Evolutionary conservation across 306 rosid genomes (phyloP).

Genomic region (Prunus mume): DNA sequence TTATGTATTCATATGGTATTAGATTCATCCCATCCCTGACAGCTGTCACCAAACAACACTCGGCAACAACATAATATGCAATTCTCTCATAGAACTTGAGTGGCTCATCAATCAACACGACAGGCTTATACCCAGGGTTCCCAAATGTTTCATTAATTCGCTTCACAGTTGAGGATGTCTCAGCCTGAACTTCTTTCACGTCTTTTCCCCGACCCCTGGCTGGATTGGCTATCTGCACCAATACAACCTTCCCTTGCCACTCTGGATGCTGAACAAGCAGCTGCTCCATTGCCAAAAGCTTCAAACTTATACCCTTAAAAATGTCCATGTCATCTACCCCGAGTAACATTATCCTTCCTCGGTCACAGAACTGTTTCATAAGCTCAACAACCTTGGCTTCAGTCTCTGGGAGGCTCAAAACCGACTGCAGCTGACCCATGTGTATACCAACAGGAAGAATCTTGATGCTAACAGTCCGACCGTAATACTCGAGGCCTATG

Average conservation of each 20-base stretch:
- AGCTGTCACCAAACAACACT: slow-evolving; percentile 85
- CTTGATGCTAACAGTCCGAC: slow-evolving; percentile 78
- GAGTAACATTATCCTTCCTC: slow-evolving; percentile 55
- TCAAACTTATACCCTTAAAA: slow-evolving; percentile 78
- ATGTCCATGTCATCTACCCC: slow-evolving; percentile 95
- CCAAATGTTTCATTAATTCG: slow-evolving; percentile 66
- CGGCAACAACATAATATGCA: slow-evolving; percentile 76
- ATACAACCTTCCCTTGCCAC: slow-evolving; percentile 60
- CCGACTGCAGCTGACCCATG: slow-evolving; percentile 73
- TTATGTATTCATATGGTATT: slow-evolving; percentile 74
- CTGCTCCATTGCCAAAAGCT: slow-evolving; percentile 87
- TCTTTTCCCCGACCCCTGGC: slow-evolving; percentile 80
- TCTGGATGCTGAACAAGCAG: slow-evolving; percentile 67
- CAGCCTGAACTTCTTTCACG: slow-evolving; percentile 66
- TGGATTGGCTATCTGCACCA: slow-evolving; percentile 88
- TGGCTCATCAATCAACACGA: slow-evolving; percentile 68
- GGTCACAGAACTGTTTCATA: slow-evolving; percentile 37
- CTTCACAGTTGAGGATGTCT: slow-evolving; percentile 55
- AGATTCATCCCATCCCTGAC: slow-evolving; percentile 94
- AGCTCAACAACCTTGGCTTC: slow-evolving; percentile 64
- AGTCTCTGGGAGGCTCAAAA: slow-evolving; percentile 50
- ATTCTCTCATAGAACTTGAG: slow-evolving; percentile 66
- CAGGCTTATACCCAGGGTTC: slow-evolving; percentile 67
- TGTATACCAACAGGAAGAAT: slow-evolving; percentile 89
- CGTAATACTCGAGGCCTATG: slow-evolving; percentile 78